phyloP scores from a whole-genome alignment of 176 grass and related monocot species.

The Ananas comosus region DNA sequence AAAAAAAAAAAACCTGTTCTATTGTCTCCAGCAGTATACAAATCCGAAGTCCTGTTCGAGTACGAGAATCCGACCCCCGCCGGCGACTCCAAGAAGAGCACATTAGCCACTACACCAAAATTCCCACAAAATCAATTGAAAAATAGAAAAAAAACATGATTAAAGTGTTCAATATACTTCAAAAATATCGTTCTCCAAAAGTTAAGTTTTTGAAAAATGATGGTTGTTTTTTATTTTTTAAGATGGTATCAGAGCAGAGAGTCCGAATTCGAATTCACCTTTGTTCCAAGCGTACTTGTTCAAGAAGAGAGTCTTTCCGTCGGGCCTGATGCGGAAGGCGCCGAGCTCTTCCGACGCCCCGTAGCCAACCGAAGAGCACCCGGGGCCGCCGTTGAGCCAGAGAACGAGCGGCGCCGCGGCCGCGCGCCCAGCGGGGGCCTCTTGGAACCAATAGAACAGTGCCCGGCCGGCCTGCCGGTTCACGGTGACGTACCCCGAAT shows the following conservation, averaged over 20 bases:
- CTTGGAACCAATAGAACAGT: slow-evolving; percentile 77
- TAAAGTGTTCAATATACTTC: no score
- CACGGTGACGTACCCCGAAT: slow-evolving; percentile 83
- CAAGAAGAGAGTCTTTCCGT: slow-evolving; percentile 47
- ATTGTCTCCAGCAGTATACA: slow-evolving; percentile 47
- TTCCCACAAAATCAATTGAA: no score
- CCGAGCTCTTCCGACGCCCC: slow-evolving; percentile 87
- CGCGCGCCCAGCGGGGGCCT: slow-evolving; percentile 24
- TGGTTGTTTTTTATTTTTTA: neutral
- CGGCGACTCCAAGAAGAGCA: slow-evolving; percentile 83
- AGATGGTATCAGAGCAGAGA: neutral
- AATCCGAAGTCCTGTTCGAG: slow-evolving; percentile 69
- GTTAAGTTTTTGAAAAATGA: no score
- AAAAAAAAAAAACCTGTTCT: slow-evolving; percentile 43
- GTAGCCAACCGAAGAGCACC: slow-evolving; percentile 81
- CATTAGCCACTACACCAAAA: slow-evolving; percentile 50
- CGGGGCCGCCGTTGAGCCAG: slow-evolving; percentile 92
- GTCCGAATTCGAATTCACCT: slow-evolving; percentile 15
- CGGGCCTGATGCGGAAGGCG: slow-evolving; percentile 62
- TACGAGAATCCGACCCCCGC: slow-evolving; percentile 83
- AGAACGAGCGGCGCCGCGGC: slow-evolving; percentile 51
- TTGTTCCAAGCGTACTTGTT: slow-evolving; percentile 79
- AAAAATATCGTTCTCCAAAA: no score
- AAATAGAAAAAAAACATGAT: no score
- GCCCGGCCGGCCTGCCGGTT: slow-evolving; percentile 45